Percentiles rank a stretch among this genome's conserved stretches.
These are phyloP conservation scores for Sugiyamaella japonica DNA, from an alignment of 1,139 yeast genomes.

Conservation along the genomic window DNA sequence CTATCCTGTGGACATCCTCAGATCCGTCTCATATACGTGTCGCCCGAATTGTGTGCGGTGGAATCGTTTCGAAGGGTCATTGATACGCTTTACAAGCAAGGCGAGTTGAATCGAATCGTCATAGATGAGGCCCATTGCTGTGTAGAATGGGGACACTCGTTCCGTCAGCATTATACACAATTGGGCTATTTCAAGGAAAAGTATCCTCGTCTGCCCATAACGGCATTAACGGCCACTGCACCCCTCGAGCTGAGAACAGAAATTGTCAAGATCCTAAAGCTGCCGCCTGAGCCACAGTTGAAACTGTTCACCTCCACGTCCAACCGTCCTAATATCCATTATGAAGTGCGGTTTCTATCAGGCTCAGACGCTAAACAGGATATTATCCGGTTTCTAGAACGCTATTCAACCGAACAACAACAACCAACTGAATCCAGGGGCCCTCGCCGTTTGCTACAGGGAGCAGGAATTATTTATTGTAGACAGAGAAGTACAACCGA, in stretches of 20 bases:
- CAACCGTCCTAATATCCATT: conserved; percentile 75
- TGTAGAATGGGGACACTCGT: conserved; percentile 91
- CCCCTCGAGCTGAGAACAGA: conserved; percentile 29
- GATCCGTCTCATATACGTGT: conserved; percentile 66
- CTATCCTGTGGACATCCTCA: conserved; percentile 28
- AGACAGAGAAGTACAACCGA: conserved; percentile 84
- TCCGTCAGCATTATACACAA: conserved; percentile 80
- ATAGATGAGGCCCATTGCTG: conserved; percentile 94
- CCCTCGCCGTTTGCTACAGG: conserved; percentile 17
- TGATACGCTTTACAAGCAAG: conserved; percentile 19
- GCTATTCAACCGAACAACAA: conserved; percentile 44
- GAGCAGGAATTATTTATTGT: conserved; percentile 80
- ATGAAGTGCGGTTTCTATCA: conserved; percentile 57
- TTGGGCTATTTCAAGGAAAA: conserved; percentile 64
- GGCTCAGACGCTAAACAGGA: conserved; percentile 52
- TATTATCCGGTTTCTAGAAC: conserved; percentile 54
- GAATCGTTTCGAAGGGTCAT: conserved; percentile 31
- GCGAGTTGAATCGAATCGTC: conserved; percentile 52
- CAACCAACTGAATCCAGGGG: not conserved
- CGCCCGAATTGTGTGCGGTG: conserved; percentile 60
- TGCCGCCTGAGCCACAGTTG: conserved; percentile 23
- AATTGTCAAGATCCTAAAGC: conserved; percentile 29
- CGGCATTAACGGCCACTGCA: conserved; percentile 91
- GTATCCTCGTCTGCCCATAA: conserved; percentile 73
- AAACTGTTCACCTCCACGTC: conserved; percentile 42